Base-by-base conservation (phyloP, 2,329 filamentous ascomycete genomes). In the Neonectria magnoliae region DNA sequence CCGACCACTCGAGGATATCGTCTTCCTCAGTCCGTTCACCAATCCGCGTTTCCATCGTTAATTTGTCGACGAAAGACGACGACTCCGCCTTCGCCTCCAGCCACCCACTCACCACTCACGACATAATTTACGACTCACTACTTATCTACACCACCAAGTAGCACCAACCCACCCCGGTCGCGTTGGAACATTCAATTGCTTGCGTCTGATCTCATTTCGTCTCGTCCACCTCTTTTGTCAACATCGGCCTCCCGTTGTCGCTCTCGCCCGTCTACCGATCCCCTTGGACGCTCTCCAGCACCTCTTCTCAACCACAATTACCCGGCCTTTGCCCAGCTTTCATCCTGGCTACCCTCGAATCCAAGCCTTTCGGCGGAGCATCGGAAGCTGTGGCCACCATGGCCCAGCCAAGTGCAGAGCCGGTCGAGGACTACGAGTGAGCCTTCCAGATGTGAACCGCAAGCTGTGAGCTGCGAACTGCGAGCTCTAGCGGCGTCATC, bases 351-450 rank as follows among this genome's bases (percentile, higher is more conserved):
- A 85, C 86, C 82, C 84, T 90, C 79, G 85, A 88, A 81, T 81
- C 85, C 69, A 85, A 84, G 77, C 78, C 84, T 72, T 85, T 87
- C 83, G 86, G 88, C 85, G 85, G 84, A 84, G 87, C 86, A 82
- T 83, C 87, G 82, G 83, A 84, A 84, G 88, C 86, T 86, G 87
- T 85, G 87, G 88, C 87, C 86, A 83, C 84, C 79, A 91, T 90
- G 88, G 87, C 88, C 86, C 87, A 89, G 86, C 87, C 87, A 80
- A 86, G 81, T 83, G 85, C 84, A 82, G 87, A 88, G 80, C 83
- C 84, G 71, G 83, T 82, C 75, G 88, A 90, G 79, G 88, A 90
- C 73, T 90, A 90, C 78, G 88, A 90, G 88, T 91, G 83, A 76
- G 87, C 60, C 59, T 59, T 31, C 66, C 5, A 25, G 25, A 25